Percentiles rank a stretch among this genome's conserved stretches.
These are phyloP conservation scores for Eremochloa ophiuroides DNA, from an alignment of 176 grass and related monocot genomes.

Conservation along the genomic window DNA sequence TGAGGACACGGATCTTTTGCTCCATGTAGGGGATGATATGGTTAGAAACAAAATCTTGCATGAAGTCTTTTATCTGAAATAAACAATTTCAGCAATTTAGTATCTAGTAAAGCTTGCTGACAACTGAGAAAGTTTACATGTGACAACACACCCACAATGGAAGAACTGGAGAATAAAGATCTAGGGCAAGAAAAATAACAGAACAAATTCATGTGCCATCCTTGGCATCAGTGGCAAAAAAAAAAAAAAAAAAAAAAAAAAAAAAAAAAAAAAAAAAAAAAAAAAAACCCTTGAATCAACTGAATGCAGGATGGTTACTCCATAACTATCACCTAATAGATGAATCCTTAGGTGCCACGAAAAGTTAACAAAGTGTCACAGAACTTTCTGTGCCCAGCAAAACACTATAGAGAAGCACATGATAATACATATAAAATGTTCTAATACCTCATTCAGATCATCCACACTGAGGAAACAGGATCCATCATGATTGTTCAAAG, in stretches of 20 bases:
- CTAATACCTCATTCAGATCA: constrained; percentile 85
- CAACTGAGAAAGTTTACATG: neutral
- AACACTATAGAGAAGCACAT: constrained; percentile 29
- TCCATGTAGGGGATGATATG: constrained; percentile 98
- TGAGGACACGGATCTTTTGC: constrained; percentile 91
- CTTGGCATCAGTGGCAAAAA: neutral
- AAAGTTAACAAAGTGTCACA: constrained; percentile 7
- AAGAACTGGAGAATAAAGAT: constrained; percentile 7
- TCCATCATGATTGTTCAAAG: constrained; percentile 46
- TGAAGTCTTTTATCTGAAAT: constrained; percentile 93
- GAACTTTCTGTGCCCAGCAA: constrained; percentile 6
- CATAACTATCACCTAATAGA: neutral
- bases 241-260: too few relatives aligned
- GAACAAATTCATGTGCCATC: neutral
- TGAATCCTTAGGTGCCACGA: neutral
- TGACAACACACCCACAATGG: neutral
- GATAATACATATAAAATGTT: constrained; percentile 7
- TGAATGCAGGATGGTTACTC: neutral
- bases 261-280: too few relatives aligned
- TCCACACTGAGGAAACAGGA: constrained; percentile 63
- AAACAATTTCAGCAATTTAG: constrained; percentile 16
- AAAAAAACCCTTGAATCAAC: constrained; percentile 15
- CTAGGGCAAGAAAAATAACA: constrained; percentile 3
- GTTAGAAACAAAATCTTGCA: constrained; percentile 92
- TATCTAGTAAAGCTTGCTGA: neutral